Evolutionary conservation across 768 basidiomycete species (phyloP), one percentile per base, ranked within the genome.

Genomic region (Rhodotorula babjevae): DNA sequence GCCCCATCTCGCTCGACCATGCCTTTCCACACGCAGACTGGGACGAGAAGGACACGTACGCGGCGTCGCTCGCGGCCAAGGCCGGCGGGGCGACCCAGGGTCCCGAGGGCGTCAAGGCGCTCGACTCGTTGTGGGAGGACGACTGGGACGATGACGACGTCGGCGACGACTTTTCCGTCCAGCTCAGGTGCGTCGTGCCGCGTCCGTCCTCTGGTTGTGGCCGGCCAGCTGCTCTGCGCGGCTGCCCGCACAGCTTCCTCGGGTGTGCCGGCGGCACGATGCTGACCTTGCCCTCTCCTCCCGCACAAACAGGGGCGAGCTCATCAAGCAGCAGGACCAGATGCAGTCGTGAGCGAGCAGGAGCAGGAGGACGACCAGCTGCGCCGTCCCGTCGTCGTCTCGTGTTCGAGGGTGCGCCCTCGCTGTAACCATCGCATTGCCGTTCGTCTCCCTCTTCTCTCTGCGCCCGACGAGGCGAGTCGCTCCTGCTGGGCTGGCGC

Each of bases 91-190:
- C 89, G 29, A 31, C 46, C 5, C 90, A 89, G 8, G 42, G 42
- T 4, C 87, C 85, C 21, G 90, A 89, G 7, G 59, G 59, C 6
- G 88, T 87, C 77, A 89, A 89, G 47, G 89, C 89, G 55, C 90
- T 90, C 27, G 89, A 96, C 81, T 91, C 93, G 79, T 84, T 99
- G 19, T 99, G 96, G 96, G 96, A 99, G 84, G 96, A 98, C 77
- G 97, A 97, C 80, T 99, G 96, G 96, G 96, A 99, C 79, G 96
- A 99, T 78, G 96, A 99, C 82, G 95, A 98, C 82, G 88, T 96
- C 72, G 95, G 95, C 80, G 94, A 97, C 77, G 93, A 96, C 76
- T 99, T 99, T 80, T 93, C 92, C 78, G 88, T 91, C 64, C 93
- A 96, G 82, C 83, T 99, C 77, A 87, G 96, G 96, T 94, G 80